Evolutionary conservation across 2,329 filamentous ascomycete genomes (phyloP), one percentile per base, ranked within the genome.

Genomic region (Ceratocystis cacaofunesta): DNA sequence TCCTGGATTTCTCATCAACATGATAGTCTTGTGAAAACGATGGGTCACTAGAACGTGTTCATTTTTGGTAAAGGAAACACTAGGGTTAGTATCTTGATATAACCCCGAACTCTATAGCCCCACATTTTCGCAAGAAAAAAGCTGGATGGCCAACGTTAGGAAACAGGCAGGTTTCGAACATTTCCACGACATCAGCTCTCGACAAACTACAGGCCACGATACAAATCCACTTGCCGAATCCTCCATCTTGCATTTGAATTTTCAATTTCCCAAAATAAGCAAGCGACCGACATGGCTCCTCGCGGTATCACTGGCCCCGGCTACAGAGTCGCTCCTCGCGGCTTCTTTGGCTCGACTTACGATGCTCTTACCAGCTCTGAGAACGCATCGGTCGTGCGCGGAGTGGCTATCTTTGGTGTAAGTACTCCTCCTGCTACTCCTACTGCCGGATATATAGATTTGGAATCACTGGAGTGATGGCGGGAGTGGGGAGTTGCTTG

Each of bases 361-460:
- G 79, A 81, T 68, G 78, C 83, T 69, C 72, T 88, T 71, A 88
- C 84, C 65, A 81, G 82, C 32, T 75, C 85, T 43, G 86, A 89
- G 72, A 89, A 89, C 75, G 80, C 84, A 61, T 81, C 84, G 66
- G 81, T 88, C 66, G 85, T 89, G 68, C 81, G 83, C 71, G 88
- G 85, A 72, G 76, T 89, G 70, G 78, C 82, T 69, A 74, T 88
- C 70, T 89, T 89, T 72, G 85, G 85, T 65, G 85, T 89, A 79
- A 73, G 85, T 78, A 57, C 30, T 50, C 55, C 25, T 22, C 6
- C 6, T 7, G 30, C 6, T 7, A 6, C 6, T 32, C 6, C 30
- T 32, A 1, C 30, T 32, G 30, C 30, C 7, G 36, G 12, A 10
- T 8, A 64, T 2, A 46, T 19, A 1, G 7, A 41, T 8, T 30